phyloP scores from a whole-genome alignment of 306 rosid species.

The Oxytropis ochrocephala region DNA sequence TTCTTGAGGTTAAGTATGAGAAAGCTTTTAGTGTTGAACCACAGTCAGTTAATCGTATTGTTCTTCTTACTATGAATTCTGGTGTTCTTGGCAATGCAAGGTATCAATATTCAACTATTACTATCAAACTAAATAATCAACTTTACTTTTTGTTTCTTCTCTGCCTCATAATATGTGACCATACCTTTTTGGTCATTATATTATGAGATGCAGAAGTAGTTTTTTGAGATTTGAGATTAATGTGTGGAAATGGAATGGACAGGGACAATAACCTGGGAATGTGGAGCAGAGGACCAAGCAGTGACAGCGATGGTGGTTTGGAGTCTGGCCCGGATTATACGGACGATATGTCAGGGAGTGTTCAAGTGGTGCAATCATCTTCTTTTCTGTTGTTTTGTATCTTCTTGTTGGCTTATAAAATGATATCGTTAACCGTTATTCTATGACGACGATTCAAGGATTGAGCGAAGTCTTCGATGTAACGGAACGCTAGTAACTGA shows the following conservation, averaged over 20 bases:
- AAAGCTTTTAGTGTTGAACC: conserved; percentile 93
- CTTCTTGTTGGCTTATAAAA: not conserved
- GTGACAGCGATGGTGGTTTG: not conserved
- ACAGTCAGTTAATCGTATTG: conserved; percentile 62
- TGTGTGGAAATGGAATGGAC: conserved; percentile 3
- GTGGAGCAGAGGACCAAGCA: conserved; percentile 37
- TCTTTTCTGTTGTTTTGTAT: not conserved
- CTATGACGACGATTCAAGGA: conserved; percentile 22
- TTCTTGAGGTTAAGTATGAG: conserved; percentile 73
- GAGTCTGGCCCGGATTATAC: conserved; percentile 20
- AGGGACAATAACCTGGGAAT: conserved; percentile 41
- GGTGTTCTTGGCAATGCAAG: conserved; percentile 85
- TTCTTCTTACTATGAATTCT: conserved; percentile 59
- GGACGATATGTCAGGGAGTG: conserved; percentile 22
- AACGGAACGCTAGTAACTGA: conserved; percentile 1
- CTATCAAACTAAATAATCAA: not conserved
- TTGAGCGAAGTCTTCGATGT: conserved; percentile 11
- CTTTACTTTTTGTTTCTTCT: no score
- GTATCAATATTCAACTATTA: conserved; percentile 16
- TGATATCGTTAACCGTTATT: not conserved
- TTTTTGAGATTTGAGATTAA: not conserved
- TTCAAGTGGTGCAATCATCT: not conserved
- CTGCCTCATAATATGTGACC: no score
- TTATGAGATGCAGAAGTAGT: no score
- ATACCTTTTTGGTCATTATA: no score